A percentile compares a stretch with the other conserved stretches of the same genome.
phyloP scores from a whole-genome alignment of 164 flowering plant species.

The Macadamia integrifolia region DNA sequence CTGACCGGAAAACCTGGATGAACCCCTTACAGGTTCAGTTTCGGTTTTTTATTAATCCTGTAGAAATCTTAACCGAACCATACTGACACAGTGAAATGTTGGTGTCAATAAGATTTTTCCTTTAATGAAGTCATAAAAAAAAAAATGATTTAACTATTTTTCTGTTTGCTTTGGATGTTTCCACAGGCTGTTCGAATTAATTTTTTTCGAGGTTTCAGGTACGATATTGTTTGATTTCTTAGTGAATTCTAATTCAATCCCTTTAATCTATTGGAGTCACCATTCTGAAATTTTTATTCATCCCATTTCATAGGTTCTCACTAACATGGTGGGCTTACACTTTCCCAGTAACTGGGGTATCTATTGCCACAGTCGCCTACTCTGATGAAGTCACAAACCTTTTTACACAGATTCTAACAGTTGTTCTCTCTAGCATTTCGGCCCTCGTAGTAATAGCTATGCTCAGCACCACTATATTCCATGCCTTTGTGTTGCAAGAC shows the following conservation, averaged over 20 bases:
- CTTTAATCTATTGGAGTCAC: background rate
- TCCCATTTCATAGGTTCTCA: background rate
- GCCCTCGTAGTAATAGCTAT: constrained; percentile 51
- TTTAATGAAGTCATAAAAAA: too few relatives aligned
- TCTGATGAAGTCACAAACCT: constrained; percentile 18
- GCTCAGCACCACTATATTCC: constrained; percentile 55
- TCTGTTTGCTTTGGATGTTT: too few relatives aligned
- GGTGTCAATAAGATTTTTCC: too few relatives aligned
- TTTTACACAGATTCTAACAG: constrained; percentile 40
- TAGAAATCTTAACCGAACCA: too few relatives aligned
- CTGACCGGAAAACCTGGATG: too few relatives aligned
- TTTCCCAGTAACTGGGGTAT: constrained; percentile 19
- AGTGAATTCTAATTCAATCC: background rate
- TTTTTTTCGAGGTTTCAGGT: background rate
- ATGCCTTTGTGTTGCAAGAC: constrained; percentile 65
- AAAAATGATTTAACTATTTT: too few relatives aligned
- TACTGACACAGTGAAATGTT: too few relatives aligned
- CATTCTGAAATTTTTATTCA: background rate
- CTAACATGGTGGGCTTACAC: constrained; percentile 27
- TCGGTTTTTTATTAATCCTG: too few relatives aligned
- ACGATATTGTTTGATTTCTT: background rate
- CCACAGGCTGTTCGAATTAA: background rate
- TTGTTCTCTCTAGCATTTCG: constrained; percentile 39
- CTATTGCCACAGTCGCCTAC: constrained; percentile 17
- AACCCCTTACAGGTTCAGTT: too few relatives aligned